Conservation (phyloP, 108 stramenopile species). For the Conticribra guillardii region DNA sequence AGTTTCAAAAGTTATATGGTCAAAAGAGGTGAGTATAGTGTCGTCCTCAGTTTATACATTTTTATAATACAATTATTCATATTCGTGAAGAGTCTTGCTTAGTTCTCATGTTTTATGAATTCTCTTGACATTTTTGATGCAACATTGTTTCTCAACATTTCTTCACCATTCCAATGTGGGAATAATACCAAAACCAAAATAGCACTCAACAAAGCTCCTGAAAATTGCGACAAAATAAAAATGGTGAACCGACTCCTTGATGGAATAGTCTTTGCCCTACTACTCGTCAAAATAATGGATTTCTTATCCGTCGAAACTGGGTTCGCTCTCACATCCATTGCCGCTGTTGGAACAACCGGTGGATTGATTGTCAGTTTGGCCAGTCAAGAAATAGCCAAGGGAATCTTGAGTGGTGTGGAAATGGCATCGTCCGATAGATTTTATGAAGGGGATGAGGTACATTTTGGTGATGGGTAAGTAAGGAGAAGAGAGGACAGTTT, state of each 20-base stretch:
- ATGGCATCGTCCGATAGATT: slow-evolving; percentile 27
- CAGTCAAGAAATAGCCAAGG: slow-evolving; percentile 35
- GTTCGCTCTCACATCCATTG: slow-evolving; percentile 5
- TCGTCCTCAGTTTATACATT: neutral
- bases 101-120: too few relatives aligned
- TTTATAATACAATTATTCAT: neutral
- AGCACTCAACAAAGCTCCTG: slow-evolving; percentile 17
- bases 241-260: slow-evolving; percentile 30
- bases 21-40: neutral
- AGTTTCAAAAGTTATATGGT: slow-evolving; percentile 20
- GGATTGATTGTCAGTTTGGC: slow-evolving; percentile 25
- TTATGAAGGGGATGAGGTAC: slow-evolving; percentile 30
- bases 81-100: too few relatives aligned
- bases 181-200: neutral
- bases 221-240: slow-evolving; percentile 56
- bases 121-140: too few relatives aligned
- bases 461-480: slow-evolving; percentile 34
- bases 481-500: too few relatives aligned
- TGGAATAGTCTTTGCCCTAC: slow-evolving; percentile 5
- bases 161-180: neutral
- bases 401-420: slow-evolving; percentile 21
- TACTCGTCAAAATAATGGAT: slow-evolving; percentile 23
- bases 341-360: slow-evolving; percentile 25
- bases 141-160: neutral
- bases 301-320: slow-evolving; percentile 25